A percentile compares a stretch with the other conserved stretches of the same genome.
phyloP scores from a whole-genome alignment of 805 yeast species.

The Candida easanensis region DNA sequence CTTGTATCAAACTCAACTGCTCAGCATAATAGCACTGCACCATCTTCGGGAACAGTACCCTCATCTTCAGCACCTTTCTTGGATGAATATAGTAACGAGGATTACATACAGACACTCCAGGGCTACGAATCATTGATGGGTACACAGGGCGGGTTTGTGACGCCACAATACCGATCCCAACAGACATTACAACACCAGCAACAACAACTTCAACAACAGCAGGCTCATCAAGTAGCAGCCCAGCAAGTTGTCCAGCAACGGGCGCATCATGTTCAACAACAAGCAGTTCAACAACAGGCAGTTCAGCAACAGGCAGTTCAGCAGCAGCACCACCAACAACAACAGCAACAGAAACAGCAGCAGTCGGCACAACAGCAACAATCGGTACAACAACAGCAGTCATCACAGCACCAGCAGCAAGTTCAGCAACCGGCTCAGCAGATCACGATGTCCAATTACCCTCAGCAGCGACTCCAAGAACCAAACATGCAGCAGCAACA shows the following conservation, averaged over 20 bases:
- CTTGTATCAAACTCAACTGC: neutral
- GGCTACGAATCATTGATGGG: constrained; percentile 11
- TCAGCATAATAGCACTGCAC: neutral
- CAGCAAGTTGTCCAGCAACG: neutral
- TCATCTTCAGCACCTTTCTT: neutral
- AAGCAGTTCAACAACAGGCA: constrained; percentile 1
- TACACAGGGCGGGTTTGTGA: constrained; percentile 5
- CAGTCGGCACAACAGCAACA: constrained; percentile 2
- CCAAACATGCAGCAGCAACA: neutral
- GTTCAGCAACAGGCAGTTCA: neutral
- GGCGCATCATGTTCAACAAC: constrained; percentile 6
- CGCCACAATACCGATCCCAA: constrained; percentile 5
- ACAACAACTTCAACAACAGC: neutral
- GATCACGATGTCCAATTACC: neutral
- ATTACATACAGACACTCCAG: constrained; percentile 12
- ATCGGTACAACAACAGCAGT: constrained; percentile 1
- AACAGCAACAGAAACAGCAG: constrained; percentile 3
- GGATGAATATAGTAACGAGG: constrained; percentile 9
- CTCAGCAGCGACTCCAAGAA: neutral
- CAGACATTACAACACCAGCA: neutral
- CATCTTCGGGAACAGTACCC: neutral
- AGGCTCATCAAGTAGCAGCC: neutral
- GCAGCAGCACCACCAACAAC: constrained; percentile 6
- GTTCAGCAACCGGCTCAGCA: neutral
- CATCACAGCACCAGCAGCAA: constrained; percentile 1